Base-by-base conservation (phyloP, 495 filamentous ascomycete species). In the Mytilinidion resinicola region DNA sequence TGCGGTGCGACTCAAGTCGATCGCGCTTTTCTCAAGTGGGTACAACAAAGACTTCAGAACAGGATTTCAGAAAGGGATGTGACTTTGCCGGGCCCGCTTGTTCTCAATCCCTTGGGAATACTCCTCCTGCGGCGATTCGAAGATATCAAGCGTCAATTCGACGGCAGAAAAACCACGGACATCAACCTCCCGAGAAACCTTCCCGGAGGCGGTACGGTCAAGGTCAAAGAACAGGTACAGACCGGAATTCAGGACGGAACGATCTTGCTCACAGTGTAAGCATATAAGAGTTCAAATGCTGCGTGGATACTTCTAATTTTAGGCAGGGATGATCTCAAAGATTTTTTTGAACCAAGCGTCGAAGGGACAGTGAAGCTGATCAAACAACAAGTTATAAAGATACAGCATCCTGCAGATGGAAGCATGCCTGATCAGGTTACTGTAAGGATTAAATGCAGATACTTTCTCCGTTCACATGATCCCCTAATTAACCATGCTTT, bases 1-100 rank as follows among this genome's bases (percentile, higher is more conserved):
- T 72, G 67, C 36, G 70, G 70, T 10, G 67, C 70, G 6, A 72
- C 65, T 2, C 68, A 56, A 33, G 61, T 72, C 11, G 70, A 71
- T 48, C 47, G 44, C 17, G 50, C 37, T 5, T 72, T 72, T n/a
- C 44, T 60, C 17, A 17, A 62, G 6, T 67, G 64, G 10, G 55
- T 65, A 9, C n/a, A 42, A 42, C 38, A 62, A 25, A 54, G 42
- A 6, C 37, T 54, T 14, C 21, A 54, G 10, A 39, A 19, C 12
- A 39, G 8, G 35, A 54, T 21, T 1, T 54, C 8, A 14, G 51
- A 54, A 20, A 30, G 37, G 15, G 36, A 54, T 25, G 10, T 38
- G 20, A 19, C 33, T 2, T 39, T 20, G 4, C 35, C 35, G n/a
- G 51, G 51, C 5, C 69, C 70, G 25, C 55, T 53, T 9, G 62